A percentile compares a stretch with the other conserved stretches of the same genome.
phyloP scores from a whole-genome alignment of 345 rosid genomes.

The Angophora floribunda region DNA sequence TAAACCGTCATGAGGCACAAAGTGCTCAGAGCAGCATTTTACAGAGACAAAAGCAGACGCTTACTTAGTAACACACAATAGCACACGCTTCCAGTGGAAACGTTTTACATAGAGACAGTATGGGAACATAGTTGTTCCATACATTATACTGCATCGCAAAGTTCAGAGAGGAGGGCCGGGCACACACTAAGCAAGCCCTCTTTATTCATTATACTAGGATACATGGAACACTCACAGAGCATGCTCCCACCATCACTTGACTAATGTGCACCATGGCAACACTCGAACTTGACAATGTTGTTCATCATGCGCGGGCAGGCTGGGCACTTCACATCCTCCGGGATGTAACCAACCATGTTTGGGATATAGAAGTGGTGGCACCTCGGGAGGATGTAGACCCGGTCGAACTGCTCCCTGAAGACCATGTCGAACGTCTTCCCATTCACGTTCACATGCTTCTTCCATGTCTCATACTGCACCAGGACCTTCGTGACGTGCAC shows the following conservation, averaged over 20 bases:
- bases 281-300: neutral
- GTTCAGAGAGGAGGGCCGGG: neutral
- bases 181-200: neutral
- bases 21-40: neutral
- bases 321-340: conserved; percentile 1
- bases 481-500: neutral
- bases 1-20: neutral
- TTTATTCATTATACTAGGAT: neutral
- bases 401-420: neutral
- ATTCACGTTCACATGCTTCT: neutral
- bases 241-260: neutral
- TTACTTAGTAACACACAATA: neutral
- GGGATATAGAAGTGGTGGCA: conserved; percentile 2
- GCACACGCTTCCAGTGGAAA: neutral
- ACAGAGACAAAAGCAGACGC: neutral
- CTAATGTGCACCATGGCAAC: conserved; percentile 1
- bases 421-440: neutral
- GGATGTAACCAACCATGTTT: neutral
- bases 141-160: neutral
- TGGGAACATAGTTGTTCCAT: neutral
- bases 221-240: neutral
- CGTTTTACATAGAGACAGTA: neutral
- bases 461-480: neutral
- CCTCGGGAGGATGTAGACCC: neutral
- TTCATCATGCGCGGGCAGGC: neutral